Evolutionary conservation across 208 protist species (phyloP), one percentile per base, ranked within the genome.

Genomic region (Angomonas deanei): DNA sequence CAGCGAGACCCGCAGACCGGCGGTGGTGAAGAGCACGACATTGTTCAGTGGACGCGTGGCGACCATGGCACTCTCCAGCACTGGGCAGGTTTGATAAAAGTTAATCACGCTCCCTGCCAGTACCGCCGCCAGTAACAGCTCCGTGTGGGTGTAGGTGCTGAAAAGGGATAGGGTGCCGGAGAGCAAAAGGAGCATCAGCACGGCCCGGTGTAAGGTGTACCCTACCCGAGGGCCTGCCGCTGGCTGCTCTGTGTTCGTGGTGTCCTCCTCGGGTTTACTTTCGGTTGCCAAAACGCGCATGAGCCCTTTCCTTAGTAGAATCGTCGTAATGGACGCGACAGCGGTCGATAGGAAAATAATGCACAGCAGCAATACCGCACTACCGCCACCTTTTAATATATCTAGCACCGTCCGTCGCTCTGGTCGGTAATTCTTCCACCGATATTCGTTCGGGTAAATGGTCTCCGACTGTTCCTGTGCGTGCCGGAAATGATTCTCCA

Each of bases 101-200:
- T 67, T 62, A 17, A 66, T 53, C 38, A 46, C 60, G 42, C 49
- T 59, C 31, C 66, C 66, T 0, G 53, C 61, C 42, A 65, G 36
- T 15, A 72, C 66, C 6, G 66, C 66, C 0, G 66, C 66, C 30
- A 72, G 59, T 13, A 72, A 50, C 39, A 72, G 46, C 60, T 72
- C 66, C 36, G 48, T 54, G n/a, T 62, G 60, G 21, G 58, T 65
- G 26, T 28, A 27, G 34, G 48, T 27, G 28, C 31, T 36, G 38
- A 59, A 66, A 15, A 66, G 13, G 4, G 46, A 33, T 11, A 66
- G 42, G 6, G 57, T 38, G 10, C 42, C 15, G n/a, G 49, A 33
- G n/a, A 70, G 26, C 1, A 36, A 33, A 8, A 72, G 46, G 13
- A 66, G 61, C 17, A 50, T 27, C 1, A 66, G 42, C 21, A 66